phyloP scores from a whole-genome alignment of 2,329 filamentous ascomycete genomes.

The Periconia sp. region DNA sequence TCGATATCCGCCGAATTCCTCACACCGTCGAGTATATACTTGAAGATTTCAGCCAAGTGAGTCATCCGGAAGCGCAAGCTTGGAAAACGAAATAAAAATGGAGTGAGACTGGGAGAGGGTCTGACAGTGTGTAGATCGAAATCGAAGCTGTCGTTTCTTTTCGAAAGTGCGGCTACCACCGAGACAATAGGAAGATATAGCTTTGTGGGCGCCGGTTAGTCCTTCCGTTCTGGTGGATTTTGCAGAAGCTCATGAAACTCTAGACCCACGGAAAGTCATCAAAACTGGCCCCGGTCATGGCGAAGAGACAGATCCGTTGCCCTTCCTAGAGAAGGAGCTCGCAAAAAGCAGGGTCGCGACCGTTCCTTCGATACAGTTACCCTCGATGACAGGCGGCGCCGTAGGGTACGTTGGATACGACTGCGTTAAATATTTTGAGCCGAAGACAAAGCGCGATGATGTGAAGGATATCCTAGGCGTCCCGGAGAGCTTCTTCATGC shows the following conservation, averaged over 20 bases:
- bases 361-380: conserved; percentile 81
- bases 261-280: conserved; percentile 75
- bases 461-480: conserved; percentile 88
- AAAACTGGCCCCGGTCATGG: conserved; percentile 89
- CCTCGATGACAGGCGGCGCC: conserved; percentile 86
- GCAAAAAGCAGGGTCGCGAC: conserved; percentile 78
- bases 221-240: conserved; percentile 23
- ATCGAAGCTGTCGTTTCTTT: conserved; percentile 87
- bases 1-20: conserved; percentile 91
- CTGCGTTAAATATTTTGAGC: conserved; percentile 97
- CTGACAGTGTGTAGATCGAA: conserved; percentile 50
- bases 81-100: not conserved
- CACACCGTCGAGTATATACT: conserved; percentile 92
- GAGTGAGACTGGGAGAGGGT: not conserved
- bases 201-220: conserved; percentile 81
- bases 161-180: conserved; percentile 90
- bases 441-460: conserved; percentile 85
- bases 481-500: conserved; percentile 95
- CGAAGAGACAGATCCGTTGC: conserved; percentile 81
- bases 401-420: conserved; percentile 98
- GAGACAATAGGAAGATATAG: conserved; percentile 95
- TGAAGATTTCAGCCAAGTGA: conserved; percentile 82
- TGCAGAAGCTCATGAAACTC: conserved; percentile 13
- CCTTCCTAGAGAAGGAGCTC: conserved; percentile 80
- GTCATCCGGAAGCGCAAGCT: conserved; percentile 25